phyloP scores from a whole-genome alignment of 2,329 filamentous ascomycete species.

The Hypomyces rosellus region DNA sequence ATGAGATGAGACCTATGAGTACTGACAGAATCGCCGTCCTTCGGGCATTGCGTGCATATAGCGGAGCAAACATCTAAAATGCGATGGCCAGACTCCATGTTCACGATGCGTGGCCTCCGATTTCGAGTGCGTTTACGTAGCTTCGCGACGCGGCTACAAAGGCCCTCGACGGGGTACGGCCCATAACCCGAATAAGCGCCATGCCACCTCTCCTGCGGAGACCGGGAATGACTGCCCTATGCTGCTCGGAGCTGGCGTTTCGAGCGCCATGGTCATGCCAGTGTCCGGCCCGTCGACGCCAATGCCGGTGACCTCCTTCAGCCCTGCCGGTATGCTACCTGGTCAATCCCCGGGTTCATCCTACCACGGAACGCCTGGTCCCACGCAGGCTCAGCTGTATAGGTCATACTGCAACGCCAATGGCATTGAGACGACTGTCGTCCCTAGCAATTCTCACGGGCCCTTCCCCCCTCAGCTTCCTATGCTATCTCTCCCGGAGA shows the following conservation, averaged over 20 bases:
- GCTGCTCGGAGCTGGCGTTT: constrained; percentile 18
- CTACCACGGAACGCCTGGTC: constrained; percentile 15
- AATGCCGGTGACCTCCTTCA: constrained; percentile 7
- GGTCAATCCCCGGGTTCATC: constrained; percentile 14
- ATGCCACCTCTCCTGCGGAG: constrained; percentile 36
- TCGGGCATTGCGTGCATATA: constrained; percentile 20
- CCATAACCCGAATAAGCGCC: constrained; percentile 44
- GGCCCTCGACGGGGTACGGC: constrained; percentile 39
- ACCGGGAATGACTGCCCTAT: constrained; percentile 34
- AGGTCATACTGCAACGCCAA: constrained; percentile 23
- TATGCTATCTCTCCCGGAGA: constrained; percentile 37
- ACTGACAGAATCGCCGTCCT: constrained; percentile 1
- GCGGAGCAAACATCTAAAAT: constrained; percentile 67
- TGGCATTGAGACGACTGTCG: constrained; percentile 16
- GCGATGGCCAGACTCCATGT: constrained; percentile 65
- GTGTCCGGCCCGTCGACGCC: constrained; percentile 5
- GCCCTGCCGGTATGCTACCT: constrained; percentile 7
- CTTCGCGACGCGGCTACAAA: constrained; percentile 70
- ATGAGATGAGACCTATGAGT: not conserved
- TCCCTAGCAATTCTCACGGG: constrained; percentile 3
- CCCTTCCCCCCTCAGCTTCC: constrained; percentile 17
- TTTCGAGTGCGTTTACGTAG: constrained; percentile 63
- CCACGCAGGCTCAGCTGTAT: constrained; percentile 36
- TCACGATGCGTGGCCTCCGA: constrained; percentile 56
- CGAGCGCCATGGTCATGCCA: constrained; percentile 2